Percentiles rank a stretch among this genome's conserved stretches.
Evolutionary conservation across 1,139 yeast species (phyloP).

Genomic region (Kodamaea plutei): DNA sequence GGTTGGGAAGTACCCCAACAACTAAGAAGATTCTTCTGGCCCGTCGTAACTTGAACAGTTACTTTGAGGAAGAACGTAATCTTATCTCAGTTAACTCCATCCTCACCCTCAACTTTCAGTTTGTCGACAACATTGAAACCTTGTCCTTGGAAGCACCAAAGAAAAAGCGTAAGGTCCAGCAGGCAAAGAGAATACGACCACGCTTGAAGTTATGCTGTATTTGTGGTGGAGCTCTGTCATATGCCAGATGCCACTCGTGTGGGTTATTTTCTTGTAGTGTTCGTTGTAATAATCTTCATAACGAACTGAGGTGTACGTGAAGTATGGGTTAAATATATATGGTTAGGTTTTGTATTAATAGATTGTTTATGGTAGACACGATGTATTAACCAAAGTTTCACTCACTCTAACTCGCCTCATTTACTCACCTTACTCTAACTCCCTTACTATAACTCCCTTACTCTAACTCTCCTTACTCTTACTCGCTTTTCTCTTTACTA

Average conservation of each 20-base stretch:
- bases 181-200: constrained; percentile 25
- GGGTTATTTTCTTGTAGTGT: constrained; percentile 44
- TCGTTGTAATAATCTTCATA: constrained; percentile 37
- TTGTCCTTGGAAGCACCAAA: constrained; percentile 13
- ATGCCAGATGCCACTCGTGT: constrained; percentile 39
- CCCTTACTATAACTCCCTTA: too few species aligned
- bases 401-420: too few species aligned
- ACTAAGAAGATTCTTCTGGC: constrained; percentile 45
- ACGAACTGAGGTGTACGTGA: constrained; percentile 40
- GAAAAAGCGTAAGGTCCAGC: constrained; percentile 9
- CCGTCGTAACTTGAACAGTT: constrained; percentile 42
- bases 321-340: too few species aligned
- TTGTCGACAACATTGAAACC: constrained; percentile 32
- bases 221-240: constrained; percentile 37
- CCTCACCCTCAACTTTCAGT: constrained; percentile 38
- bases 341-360: too few species aligned
- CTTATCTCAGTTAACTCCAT: constrained; percentile 42
- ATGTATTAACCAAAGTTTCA: too few species aligned
- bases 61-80: constrained; percentile 46
- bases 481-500: too few species aligned
- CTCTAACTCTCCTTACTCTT: too few species aligned
- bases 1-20: constrained; percentile 44
- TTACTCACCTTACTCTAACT: too few species aligned
- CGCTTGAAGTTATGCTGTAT: constrained; percentile 40
- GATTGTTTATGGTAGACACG: too few species aligned